Evolutionary conservation across 108 stramenopile species (phyloP).

Genomic region (Thalassiosira profunda): DNA sequence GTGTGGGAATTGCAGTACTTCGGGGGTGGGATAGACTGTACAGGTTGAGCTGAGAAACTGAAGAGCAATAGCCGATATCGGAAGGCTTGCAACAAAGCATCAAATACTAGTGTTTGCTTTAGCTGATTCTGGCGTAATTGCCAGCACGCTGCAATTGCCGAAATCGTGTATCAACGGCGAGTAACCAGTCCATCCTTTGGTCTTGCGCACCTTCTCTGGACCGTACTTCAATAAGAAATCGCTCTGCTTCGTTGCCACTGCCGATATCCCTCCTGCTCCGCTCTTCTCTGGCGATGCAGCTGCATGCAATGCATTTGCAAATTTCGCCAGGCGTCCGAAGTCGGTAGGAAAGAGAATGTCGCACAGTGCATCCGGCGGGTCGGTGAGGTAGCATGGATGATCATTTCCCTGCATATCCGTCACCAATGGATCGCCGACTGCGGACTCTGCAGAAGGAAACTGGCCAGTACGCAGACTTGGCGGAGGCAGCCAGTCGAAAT

Average conservation of each 20-base stretch:
- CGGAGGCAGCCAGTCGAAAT: slow-evolving; percentile 80
- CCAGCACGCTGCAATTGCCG: slow-evolving; percentile 80
- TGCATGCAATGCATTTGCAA: slow-evolving; percentile 16
- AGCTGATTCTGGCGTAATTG: slow-evolving; percentile 36
- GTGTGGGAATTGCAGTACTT: neutral
- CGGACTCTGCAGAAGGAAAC: slow-evolving; percentile 26
- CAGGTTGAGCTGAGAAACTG: neutral
- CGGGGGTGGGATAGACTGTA: neutral
- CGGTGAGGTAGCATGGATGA: slow-evolving; percentile 68
- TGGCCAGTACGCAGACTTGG: slow-evolving; percentile 19
- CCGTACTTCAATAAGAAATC: slow-evolving; percentile 72
- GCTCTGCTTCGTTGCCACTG: slow-evolving; percentile 66
- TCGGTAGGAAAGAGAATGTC: slow-evolving; percentile 90
- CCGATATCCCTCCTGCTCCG: neutral
- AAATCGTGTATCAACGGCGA: slow-evolving; percentile 86
- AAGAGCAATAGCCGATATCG: neutral
- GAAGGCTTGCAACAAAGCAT: neutral
- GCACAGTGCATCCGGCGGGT: slow-evolving; percentile 51
- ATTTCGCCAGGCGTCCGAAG: slow-evolving; percentile 57
- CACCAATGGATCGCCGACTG: slow-evolving; percentile 72
- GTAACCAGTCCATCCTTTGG: slow-evolving; percentile 83
- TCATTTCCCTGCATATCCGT: slow-evolving; percentile 79
- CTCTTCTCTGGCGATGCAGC: neutral
- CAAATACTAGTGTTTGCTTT: neutral
- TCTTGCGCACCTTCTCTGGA: slow-evolving; percentile 58